Base-by-base conservation (phyloP, 768 basidiomycete genomes). In the Fomitopsis pulvina region DNA sequence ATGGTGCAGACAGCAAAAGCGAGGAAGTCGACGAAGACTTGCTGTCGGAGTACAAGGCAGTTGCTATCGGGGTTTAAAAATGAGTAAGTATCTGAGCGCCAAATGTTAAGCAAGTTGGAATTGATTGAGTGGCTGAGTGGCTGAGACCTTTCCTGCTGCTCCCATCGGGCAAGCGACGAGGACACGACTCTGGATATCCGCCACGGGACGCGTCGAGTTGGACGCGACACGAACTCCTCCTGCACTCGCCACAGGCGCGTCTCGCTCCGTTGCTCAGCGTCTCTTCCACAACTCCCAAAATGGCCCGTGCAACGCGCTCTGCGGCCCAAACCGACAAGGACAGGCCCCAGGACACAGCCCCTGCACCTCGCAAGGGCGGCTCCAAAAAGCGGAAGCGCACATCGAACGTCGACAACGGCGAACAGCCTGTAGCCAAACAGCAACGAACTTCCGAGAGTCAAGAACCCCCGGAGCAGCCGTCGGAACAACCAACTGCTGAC, bases 291-390 rank as follows among this genome's bases (percentile, higher is more conserved):
- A 37, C 34, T 16, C 48, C 37, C 37, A 27, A 42, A 52, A 89
- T 91, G 88, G 85, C 85, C 54, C 76, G 88, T 57, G 78, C 87
- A 63, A 89, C 87, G 65, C 82, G 87, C 60, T 84, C 83, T 57
- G 72, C 79, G 28, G 68, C 73, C 39, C 62, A 72, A 43, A 69
- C 67, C 47, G 64, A 72, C 62, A 69, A 68, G 42, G 71, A 69
- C 52, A 65, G 63, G 55, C 58, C 60, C 40, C 48, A 38, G 10
- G 55, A 51, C 22, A 47, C 55, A 48, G 52, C 63, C 48, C 53
- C 48, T 41, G 55, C 63, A 44, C 62, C 61, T 45, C 58, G 56
- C 59, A 71, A 68, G 45, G 45, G 47, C 20, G 49, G 57, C 29
- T 57, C 71, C 52, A 83, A 81, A 70, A 87, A 89, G 67, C 80